Base-by-base conservation (phyloP, 257 asterid genomes). In the Petunia axillaris region DNA sequence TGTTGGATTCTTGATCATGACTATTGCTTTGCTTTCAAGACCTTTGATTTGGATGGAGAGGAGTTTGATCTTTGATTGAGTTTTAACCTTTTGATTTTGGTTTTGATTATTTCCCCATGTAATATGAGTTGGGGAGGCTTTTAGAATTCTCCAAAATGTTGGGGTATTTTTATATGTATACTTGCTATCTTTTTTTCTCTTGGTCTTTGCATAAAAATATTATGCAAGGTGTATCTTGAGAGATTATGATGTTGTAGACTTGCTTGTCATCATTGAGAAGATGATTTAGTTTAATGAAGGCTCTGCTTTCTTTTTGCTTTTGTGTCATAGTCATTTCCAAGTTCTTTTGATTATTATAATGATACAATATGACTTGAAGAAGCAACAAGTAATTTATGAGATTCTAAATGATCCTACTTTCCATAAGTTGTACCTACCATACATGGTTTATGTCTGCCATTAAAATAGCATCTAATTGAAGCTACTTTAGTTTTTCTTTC, bases 391-490 rank as follows among this genome's bases (percentile, higher is more conserved):
- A 35, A 90, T 79, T 85, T 7, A 25, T 87, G 86, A 89, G 85
- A 89, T 87, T 87, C 90, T 89, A 85, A 87, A 83, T 85, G 86
- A 82, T 83, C 85, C 83, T 83, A 75, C 93, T 90, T 90, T 87
- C 52, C 67, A 82, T 64, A 81, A 86, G 84, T 84, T 88, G 89
- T 84, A 88, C 95, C 97, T 82, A 90, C 93, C 88, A 78, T 90
- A 86, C 90, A 90, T 86, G 90, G 85, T 91, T 81, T 85, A 55
- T 90, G 93, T 90, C 97, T 89, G 95, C 97, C 95, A 89, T 87
- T 84, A 35, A 87, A 89, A 77, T 81, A 85, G 64, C 89, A 84
- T 84, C 86, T 78, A 85, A 91, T 89, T 86, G 70, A 76, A 57
- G 71, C 89, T 77, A 77, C 82, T 68, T 81, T 82, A 82, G 80